A percentile compares a stretch with the other conserved stretches of the same genome.
phyloP scores from a whole-genome alignment of 495 filamentous ascomycete genomes.

The Wilcoxina mikolae region DNA sequence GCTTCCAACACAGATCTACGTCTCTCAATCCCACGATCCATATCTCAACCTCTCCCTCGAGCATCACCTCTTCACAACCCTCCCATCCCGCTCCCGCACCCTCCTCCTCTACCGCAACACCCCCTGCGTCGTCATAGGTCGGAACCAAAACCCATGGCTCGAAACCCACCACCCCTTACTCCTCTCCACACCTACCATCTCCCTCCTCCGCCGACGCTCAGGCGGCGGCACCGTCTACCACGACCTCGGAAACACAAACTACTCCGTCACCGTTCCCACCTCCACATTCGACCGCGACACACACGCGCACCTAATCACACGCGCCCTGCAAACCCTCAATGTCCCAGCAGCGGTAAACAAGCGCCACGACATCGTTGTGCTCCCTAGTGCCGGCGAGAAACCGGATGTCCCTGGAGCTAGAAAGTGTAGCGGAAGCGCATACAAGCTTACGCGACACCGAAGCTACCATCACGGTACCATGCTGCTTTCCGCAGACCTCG shows the following conservation, averaged over 20 bases:
- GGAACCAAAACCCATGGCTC: conserved; percentile 95
- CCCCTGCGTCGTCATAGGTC: conserved; percentile 76
- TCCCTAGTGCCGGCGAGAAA: conserved; percentile 24
- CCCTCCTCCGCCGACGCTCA: conserved; percentile 64
- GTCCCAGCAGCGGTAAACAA: conserved; percentile 56
- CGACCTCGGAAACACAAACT: conserved; percentile 84
- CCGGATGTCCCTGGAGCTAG: conserved; percentile 33
- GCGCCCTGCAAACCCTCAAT: conserved; percentile 47
- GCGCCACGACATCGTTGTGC: conserved; percentile 83
- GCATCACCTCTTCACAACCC: conserved; percentile 66
- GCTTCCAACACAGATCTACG: conserved; percentile 45
- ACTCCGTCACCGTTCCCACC: conserved; percentile 71
- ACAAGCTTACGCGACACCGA: conserved; percentile 66
- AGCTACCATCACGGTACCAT: conserved; percentile 88
- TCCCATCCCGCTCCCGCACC: conserved; percentile 52
- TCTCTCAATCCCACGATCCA: conserved; percentile 59
- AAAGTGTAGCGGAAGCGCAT: conserved; percentile 86
- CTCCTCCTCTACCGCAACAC: conserved; percentile 79
- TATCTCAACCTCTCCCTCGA: conserved; percentile 92
- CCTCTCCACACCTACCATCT: conserved; percentile 30
- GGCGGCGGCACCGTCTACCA: conserved; percentile 92
- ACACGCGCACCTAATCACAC: conserved; percentile 81
- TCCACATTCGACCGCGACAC: conserved; percentile 61
- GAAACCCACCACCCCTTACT: conserved; percentile 63
- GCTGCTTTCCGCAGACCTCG: conserved; percentile 56